Evolutionary conservation across 495 filamentous ascomycete genomes (phyloP), one percentile per base, ranked within the genome.

Genomic region (Haplographium delicatum): DNA sequence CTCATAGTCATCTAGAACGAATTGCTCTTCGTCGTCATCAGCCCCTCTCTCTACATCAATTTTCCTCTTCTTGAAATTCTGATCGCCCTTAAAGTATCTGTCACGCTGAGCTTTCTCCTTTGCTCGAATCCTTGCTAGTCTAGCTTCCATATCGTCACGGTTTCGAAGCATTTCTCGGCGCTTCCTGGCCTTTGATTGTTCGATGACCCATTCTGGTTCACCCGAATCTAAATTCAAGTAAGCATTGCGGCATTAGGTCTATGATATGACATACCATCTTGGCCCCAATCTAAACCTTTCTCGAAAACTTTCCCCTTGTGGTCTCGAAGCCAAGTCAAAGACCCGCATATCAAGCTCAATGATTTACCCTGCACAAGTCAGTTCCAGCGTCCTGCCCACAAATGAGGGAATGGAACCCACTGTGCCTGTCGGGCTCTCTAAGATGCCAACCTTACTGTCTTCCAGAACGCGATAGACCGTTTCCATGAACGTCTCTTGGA

Each of bases 301-400:
- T 88, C 79, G 50, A 90, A 82, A 0, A 54, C 68, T 50, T 74
- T 74, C 27, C 80, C 78, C 66, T 95, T 91, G 66, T 89, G 80
- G 56, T 89, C 81, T 38, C 93, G 85, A 7, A 97, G 73, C 94
- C 93, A 98, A 1, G 93, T 96, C 55, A 98, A 68, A 27, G 93
- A 81, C 44, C 83, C 84, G 69, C 93, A 98, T 55, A 98, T 95
- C 18, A 98, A 71, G 61, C 93, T 97, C 15, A 98, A 65, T 2
- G 94, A 96, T 80, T 98, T 98, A n/a, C 93, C 91, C 83, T 91
- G 49, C 11, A 26, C 9, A 46, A 28, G 15, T 18, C 15, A 46
- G n/a, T n/a, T n/a, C n/a, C n/a, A 22, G 20, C 37, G 8, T 40
- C 18, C 37, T 16, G 6, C 4, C 16, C 22, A 16, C 22, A 8